These are phyloP conservation scores for Pyricularia grisea DNA, from an alignment of 2,329 filamentous ascomycete genomes.

Conservation along the genomic window DNA sequence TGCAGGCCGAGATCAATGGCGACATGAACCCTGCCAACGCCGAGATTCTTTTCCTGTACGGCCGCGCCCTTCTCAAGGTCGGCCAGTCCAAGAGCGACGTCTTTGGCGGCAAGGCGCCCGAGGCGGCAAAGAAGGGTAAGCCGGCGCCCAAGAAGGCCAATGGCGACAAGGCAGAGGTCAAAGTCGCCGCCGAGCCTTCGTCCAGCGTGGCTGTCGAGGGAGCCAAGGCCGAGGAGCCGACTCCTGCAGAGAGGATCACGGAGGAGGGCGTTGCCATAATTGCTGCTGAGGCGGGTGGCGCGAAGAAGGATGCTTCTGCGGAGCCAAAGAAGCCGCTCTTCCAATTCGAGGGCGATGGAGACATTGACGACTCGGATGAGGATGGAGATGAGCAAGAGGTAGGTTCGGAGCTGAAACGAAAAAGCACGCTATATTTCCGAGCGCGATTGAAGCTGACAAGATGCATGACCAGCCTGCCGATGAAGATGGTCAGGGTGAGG, in stretches of 20 bases:
- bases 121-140: conserved; percentile 39
- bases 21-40: conserved; percentile 87
- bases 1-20: conserved; percentile 86
- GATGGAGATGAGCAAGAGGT: conserved; percentile 44
- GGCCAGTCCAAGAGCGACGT: conserved; percentile 93
- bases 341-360: conserved; percentile 89
- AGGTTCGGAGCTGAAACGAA: conserved; percentile 5
- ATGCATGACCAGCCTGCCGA: conserved; percentile 20
- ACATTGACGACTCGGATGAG: conserved; percentile 77
- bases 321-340: conserved; percentile 69
- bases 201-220: conserved; percentile 21
- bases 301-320: conserved; percentile 22
- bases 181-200: conserved; percentile 28
- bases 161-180: conserved; percentile 28
- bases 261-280: conserved; percentile 34
- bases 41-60: conserved; percentile 90
- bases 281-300: conserved; percentile 33
- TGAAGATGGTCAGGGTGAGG: conserved; percentile 37
- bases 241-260: conserved; percentile 28
- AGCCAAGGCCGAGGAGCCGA: conserved; percentile 11
- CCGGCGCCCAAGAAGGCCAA: conserved; percentile 31
- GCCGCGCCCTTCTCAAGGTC: conserved; percentile 86
- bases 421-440: too few species aligned
- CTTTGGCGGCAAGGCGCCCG: conserved; percentile 67
- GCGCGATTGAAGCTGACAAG: not conserved